Percentiles rank a stretch among this genome's conserved stretches.
Evolutionary conservation across 108 stramenopile species (phyloP).

Genomic region (Conticribra guillardii): DNA sequence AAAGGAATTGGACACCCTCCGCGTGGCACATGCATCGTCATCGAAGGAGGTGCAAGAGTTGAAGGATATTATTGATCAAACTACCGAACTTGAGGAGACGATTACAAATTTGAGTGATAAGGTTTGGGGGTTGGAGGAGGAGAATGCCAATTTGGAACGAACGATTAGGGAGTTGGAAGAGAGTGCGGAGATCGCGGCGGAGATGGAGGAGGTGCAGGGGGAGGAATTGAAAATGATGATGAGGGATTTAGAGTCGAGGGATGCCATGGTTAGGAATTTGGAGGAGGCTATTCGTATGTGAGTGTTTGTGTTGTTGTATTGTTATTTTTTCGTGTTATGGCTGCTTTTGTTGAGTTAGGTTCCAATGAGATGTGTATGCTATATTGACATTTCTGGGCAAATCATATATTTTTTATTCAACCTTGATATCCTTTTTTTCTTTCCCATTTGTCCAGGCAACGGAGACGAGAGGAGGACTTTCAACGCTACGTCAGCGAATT

Average conservation of each 20-base stretch:
- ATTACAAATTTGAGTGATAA: constrained; percentile 82
- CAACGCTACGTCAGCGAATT: constrained; percentile 83
- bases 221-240: constrained; percentile 83
- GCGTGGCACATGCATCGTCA: constrained; percentile 34
- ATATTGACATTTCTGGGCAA: no score
- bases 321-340: no score
- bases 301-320: constrained; percentile 20
- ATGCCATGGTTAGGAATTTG: constrained; percentile 78
- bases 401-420: no score
- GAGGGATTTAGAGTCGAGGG: constrained; percentile 78
- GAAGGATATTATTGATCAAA: constrained; percentile 87
- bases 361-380: no score
- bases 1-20: constrained; percentile 39
- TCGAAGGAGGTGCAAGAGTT: constrained; percentile 71
- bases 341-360: no score
- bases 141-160: constrained; percentile 54
- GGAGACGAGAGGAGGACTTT: constrained; percentile 87
- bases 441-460: constrained; percentile 55
- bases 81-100: constrained; percentile 77
- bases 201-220: constrained; percentile 91
- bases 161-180: constrained; percentile 85
- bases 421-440: no score
- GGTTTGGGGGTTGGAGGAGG: constrained; percentile 76
- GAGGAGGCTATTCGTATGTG: constrained; percentile 91
- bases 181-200: constrained; percentile 85